Evolutionary conservation across 2,329 filamentous ascomycete genomes (phyloP), one percentile per base, ranked within the genome.

Genomic region (Hypomyces rosellus): DNA sequence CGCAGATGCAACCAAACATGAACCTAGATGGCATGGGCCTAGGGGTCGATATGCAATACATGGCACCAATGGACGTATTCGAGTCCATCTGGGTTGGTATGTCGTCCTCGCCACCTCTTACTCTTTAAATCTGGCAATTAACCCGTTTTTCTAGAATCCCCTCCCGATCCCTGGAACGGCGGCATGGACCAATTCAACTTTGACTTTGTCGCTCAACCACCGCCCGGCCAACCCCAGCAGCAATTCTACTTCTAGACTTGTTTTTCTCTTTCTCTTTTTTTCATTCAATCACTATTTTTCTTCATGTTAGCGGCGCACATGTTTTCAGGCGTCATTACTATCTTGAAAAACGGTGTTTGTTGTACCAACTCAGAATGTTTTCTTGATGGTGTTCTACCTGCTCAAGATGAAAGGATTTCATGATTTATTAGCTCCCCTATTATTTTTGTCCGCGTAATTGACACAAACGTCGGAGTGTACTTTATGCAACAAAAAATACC

Each of bases 81-180:
- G 81, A 85, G 59, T 83, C 80, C 4, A 85, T 85, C 42, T 85
- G 84, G 69, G 84, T 80, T 74, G 81, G 81, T 84, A 66, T 63
- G 78, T 71, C 18, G 14, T 18, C 16, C 46, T 2, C 18, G 14
- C 30, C 30, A 5, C 11, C 30, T 16, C 44, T 33, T 36, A 50
- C 46, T 41, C 15, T 22, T 40, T 36, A 15, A 34, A 41, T 42
- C 14, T 22, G 42, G 30, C 9, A 40, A 36, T 25, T 33, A 25
- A 14, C 36, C 40, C 20, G n/a, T 11, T 45, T 43, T 50, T 45
- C n/a, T 53, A 81, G 79, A 81, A 70, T 79, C 77, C 2, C 78
- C 52, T 9, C 78, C 52, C n/a, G 77, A 82, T 59, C 76, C 79
- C 0, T 82, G 78, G 70, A 81, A 81, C 54, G 70, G 73, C 6